A percentile compares a stretch with the other conserved stretches of the same genome.
Conservation (phyloP, 1,284 basidiomycete species). For the Cerioporus squamosus region DNA sequence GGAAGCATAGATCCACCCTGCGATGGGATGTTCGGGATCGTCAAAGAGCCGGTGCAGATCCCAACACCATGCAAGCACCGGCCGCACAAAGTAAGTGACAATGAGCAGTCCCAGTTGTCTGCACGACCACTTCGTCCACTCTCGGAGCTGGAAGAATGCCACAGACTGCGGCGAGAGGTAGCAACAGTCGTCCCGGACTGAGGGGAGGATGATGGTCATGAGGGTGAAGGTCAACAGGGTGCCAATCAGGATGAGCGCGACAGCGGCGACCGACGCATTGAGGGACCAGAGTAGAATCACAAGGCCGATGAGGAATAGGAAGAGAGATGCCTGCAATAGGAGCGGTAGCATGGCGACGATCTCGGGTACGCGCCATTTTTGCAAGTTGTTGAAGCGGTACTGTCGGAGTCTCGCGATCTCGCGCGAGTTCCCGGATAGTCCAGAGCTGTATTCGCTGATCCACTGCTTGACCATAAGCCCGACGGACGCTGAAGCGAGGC, state of each 20-base stretch:
- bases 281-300: constrained; percentile 7
- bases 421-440: neutral
- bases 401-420: neutral
- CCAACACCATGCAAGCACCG: too few relatives aligned
- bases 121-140: too few relatives aligned
- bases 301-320: constrained; percentile 13
- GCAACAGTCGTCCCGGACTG: constrained; percentile 1
- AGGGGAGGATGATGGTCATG: constrained; percentile 1
- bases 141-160: neutral
- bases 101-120: too few relatives aligned
- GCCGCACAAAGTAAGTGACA: too few relatives aligned
- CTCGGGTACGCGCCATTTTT: constrained; percentile 2
- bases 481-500: constrained; percentile 43
- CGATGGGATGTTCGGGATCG: too few relatives aligned
- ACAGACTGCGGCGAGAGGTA: constrained; percentile 10
- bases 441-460: neutral
- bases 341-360: constrained; percentile 10
- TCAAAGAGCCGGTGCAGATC: too few relatives aligned
- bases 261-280: neutral
- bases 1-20: too few relatives aligned
- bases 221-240: neutral
- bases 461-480: constrained; percentile 20
- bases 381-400: constrained; percentile 1
- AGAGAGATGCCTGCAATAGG: constrained; percentile 5
- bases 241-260: constrained; percentile 5